Evolutionary conservation across 176 grass and related monocot species (phyloP), one percentile per base, ranked within the genome.

Genomic region (Aegilops umbellulata): DNA sequence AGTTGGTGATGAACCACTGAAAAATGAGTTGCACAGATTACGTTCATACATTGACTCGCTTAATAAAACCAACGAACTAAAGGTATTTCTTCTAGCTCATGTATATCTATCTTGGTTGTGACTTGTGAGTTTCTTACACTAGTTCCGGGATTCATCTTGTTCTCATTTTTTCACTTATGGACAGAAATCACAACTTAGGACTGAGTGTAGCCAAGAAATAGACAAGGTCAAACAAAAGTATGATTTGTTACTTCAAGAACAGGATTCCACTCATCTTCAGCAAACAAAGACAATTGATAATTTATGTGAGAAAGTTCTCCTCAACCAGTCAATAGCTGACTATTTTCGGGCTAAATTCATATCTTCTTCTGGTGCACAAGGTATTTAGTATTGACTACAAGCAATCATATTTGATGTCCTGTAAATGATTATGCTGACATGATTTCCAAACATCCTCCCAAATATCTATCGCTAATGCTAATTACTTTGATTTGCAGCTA

Each of bases 341-440:
- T 91, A 98, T 86, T 98, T 98, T 87, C 88, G 91, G 61, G 86
- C 86, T 49, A 98, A 98, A 91, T 98, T 95, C 65, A 86, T 95
- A 84, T 92, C 92, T 46, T 73, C 80, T 69, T 88, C 88, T 51
- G 86, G 79, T 79, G 31, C 49, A 26, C 83, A 90, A 70, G 87
- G 91, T 90, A 89, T 51, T 67, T 25, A 76, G 91, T 89, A 88
- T 42, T 67, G 31, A 80, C 39, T 16, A 26, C 69, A 61, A 42
- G 36, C 10, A 67, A 84, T 83, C 53, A 69, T 35, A 60, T 25
- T 65, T 60, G 49, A 61, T 81, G 60, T 39, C 68, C 68, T 84
- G 14, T 5, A 69, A 88, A 81, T 58, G 69, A 75, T 67, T 91
- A 35, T 25, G 85, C 46, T 16, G 7, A n/a, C 51, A 85, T 78